A percentile compares a stretch with the other conserved stretches of the same genome.
These are phyloP conservation scores for Dactylonectria estremocensis DNA, from an alignment of 2,329 filamentous ascomycete species.

Conservation along the genomic window DNA sequence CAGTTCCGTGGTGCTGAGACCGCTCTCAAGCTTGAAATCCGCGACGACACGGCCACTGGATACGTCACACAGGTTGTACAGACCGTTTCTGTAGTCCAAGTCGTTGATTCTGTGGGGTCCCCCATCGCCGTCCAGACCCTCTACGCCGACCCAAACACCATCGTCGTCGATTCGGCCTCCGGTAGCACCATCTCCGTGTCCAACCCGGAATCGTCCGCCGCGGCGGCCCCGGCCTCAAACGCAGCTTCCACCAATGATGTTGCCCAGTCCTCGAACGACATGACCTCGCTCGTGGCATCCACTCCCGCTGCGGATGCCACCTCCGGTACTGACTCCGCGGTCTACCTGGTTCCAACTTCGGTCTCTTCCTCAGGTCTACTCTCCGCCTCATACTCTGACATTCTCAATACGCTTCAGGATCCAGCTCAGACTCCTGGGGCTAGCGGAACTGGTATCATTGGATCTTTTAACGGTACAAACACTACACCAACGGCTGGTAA, in stretches of 20 bases:
- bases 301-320: constrained; percentile 35
- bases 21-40: constrained; percentile 37
- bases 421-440: constrained; percentile 34
- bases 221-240: constrained; percentile 43
- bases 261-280: constrained; percentile 38
- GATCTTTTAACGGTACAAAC: constrained; percentile 35
- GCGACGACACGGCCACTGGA: constrained; percentile 38
- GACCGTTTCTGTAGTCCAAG: constrained; percentile 69
- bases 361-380: constrained; percentile 20
- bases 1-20: constrained; percentile 43
- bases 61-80: constrained; percentile 65
- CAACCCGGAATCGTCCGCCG: constrained; percentile 42
- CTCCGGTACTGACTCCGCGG: constrained; percentile 34
- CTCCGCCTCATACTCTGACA: constrained; percentile 18
- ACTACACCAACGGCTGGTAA: constrained; percentile 40
- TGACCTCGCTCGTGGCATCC: constrained; percentile 40
- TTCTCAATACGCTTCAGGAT: constrained; percentile 28
- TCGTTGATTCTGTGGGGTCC: constrained; percentile 65
- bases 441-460: constrained; percentile 33
- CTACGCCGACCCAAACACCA: constrained; percentile 56
- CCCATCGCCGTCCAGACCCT: constrained; percentile 62
- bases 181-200: constrained; percentile 56
- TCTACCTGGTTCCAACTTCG: constrained; percentile 35
- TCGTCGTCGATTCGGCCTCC: constrained; percentile 54
- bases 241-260: constrained; percentile 43